Conservation (phyloP, 108 stramenopile genomes). For the Aurantiochytrium sp. region DNA sequence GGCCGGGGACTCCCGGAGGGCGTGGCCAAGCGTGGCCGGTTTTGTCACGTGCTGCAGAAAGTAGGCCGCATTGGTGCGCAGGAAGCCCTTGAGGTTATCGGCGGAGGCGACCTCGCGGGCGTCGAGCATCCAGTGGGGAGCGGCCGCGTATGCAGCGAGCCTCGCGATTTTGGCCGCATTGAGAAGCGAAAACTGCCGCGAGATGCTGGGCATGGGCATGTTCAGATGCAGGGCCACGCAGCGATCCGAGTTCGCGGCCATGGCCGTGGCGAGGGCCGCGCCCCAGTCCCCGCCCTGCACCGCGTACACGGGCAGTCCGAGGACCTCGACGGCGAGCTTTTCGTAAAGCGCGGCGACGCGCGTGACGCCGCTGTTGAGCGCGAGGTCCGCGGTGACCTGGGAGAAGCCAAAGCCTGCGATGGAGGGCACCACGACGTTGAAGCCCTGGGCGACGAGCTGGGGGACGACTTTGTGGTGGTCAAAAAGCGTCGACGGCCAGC, state of each 20-base stretch:
- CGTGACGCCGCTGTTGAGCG: background rate
- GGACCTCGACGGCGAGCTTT: background rate
- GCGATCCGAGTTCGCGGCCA: background rate
- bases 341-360: background rate
- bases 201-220: background rate
- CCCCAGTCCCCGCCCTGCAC: slow-evolving; percentile 29
- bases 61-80: background rate
- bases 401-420: background rate
- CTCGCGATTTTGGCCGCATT: background rate
- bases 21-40: background rate
- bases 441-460: background rate
- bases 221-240: background rate
- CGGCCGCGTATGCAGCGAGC: background rate
- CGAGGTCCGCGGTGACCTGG: background rate
- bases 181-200: background rate
- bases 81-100: background rate
- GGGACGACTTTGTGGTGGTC: slow-evolving; percentile 8
- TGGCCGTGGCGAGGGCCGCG: background rate
- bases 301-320: background rate
- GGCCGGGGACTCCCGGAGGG: background rate
- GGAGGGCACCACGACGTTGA: background rate
- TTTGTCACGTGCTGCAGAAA: slow-evolving; percentile 9
- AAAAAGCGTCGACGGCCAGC: background rate
- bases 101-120: background rate
- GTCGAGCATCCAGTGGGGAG: background rate